Base-by-base conservation (phyloP, 345 rosid species). In the Pistacia atlantica region DNA sequence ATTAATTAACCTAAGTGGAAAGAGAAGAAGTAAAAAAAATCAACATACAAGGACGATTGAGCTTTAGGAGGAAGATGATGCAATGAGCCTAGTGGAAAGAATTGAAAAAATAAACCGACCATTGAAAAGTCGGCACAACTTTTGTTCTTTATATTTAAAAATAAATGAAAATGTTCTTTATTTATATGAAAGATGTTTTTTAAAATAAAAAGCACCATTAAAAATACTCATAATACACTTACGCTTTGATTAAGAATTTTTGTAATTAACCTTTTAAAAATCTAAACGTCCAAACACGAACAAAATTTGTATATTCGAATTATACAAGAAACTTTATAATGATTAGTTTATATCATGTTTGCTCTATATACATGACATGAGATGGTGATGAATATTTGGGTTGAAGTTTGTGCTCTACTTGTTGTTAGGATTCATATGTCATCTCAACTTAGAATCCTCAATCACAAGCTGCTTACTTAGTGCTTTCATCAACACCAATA, bases 401-500 rank as follows among this genome's bases (percentile, higher is more conserved):
- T 38, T 62, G 42, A 33, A 38, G 42, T 62, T 33, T 62, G 66
- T 62, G 45, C 22, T 35, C 37, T 63, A 4, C 57, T 52, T 56
- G 20, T 38, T 78, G n/a, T 64, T 52, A 69, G 67, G 69, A 80
- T 74, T 69, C 5, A 18, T 74, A 46, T 51, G 67, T 72, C 83
- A 56, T 63, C 62, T 80, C 79, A 74, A 9, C 65, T 37, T 45
- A 11, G 61, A 65, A 62, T 63, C 68, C 46, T 66, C 37, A 70
- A 48, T 62, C 13, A 60, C 82, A 69, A 75, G 72, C 75, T 78
- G 82, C 79, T 75, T 72, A 64, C 28, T 75, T 52, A 66, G 83
- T 84, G 82, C 83, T 77, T 51, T 76, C 59, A 25, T 66, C 58
- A 55, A 38, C 5, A 22, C 42, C 78, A 70, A 35, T 78, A 59